Evolutionary conservation across 2,329 filamentous ascomycete genomes (phyloP).

Genomic region (Penicillium sp.): DNA sequence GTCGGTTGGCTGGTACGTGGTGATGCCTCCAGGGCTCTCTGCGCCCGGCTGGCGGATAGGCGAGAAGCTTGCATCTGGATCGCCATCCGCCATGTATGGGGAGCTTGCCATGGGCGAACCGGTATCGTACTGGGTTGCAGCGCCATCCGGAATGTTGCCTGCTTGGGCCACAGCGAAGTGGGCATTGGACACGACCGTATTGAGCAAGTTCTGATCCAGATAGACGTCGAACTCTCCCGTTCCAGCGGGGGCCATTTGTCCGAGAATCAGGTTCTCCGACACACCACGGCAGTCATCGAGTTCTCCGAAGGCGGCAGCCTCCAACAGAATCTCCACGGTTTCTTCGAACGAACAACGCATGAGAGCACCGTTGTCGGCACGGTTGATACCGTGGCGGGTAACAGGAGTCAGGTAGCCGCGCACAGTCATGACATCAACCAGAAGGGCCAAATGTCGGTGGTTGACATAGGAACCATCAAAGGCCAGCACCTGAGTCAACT

Average conservation of each 20-base stretch:
- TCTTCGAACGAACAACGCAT: constrained; percentile 99
- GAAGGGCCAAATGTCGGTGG: constrained; percentile 89
- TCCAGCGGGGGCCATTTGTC: constrained; percentile 93
- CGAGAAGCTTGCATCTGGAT: constrained; percentile 63
- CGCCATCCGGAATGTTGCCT: constrained; percentile 68
- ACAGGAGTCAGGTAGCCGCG: constrained; percentile 92
- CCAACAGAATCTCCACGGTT: constrained; percentile 95
- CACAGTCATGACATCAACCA: constrained; percentile 98
- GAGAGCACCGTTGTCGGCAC: constrained; percentile 92
- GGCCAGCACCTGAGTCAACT: constrained; percentile 87
- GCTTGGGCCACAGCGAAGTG: constrained; percentile 78
- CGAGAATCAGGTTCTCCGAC: constrained; percentile 97
- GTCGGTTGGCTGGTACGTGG: constrained; percentile 65
- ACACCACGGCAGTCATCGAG: constrained; percentile 97
- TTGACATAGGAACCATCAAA: constrained; percentile 99
- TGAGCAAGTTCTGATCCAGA: constrained; percentile 91
- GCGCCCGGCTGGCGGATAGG: constrained; percentile 70
- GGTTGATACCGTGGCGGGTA: constrained; percentile 97
- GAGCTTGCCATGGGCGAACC: constrained; percentile 62
- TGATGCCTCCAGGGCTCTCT: constrained; percentile 57
- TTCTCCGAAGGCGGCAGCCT: constrained; percentile 91
- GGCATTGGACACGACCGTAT: constrained; percentile 89
- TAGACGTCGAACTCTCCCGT: constrained; percentile 94
- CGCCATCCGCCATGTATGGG: constrained; percentile 60
- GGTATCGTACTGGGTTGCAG: constrained; percentile 87